Evolutionary conservation across 2,329 filamentous ascomycete species (phyloP).

Genomic region (Pyrenophora seminiperda): DNA sequence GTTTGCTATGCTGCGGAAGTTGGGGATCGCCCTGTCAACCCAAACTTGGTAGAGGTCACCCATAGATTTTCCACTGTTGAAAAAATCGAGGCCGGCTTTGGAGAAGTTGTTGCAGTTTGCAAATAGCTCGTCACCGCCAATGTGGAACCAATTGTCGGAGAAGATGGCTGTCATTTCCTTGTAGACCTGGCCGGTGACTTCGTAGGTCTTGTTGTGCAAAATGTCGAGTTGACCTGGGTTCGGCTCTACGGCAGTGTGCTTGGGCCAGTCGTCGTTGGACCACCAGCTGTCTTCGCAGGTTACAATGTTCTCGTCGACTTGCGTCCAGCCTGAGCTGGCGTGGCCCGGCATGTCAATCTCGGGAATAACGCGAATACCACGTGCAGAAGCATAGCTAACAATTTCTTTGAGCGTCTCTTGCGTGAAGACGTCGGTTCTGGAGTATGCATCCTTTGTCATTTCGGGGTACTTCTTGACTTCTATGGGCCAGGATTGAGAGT

Average conservation of each 20-base stretch:
- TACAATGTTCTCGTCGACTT: conserved; percentile 61
- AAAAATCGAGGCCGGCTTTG: conserved; percentile 56
- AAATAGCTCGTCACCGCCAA: conserved; percentile 62
- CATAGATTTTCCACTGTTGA: conserved; percentile 57
- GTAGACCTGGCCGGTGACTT: conserved; percentile 61
- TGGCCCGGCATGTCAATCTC: conserved; percentile 68
- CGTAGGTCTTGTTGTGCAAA: conserved; percentile 61
- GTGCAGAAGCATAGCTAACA: conserved; percentile 58
- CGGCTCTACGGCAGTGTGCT: conserved; percentile 62
- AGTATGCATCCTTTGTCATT: conserved; percentile 62
- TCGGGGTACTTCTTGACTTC: conserved; percentile 57
- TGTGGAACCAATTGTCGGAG: conserved; percentile 60
- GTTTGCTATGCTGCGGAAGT: conserved; percentile 54
- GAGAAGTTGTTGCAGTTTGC: conserved; percentile 64
- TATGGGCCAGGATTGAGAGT: conserved; percentile 62
- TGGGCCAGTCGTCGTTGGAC: conserved; percentile 62
- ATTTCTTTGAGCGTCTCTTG: conserved; percentile 52
- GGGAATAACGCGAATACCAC: conserved; percentile 64
- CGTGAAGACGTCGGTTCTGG: conserved; percentile 54
- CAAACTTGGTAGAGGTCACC: conserved; percentile 61
- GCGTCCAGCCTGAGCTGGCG: conserved; percentile 60
- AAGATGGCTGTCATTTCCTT: conserved; percentile 58
- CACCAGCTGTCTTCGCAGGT: conserved; percentile 64
- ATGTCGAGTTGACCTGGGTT: conserved; percentile 63
- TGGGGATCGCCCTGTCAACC: conserved; percentile 58